Percentiles rank a stretch among this genome's conserved stretches.
Conservation (phyloP, 352 stramenopile genomes). For the Globisporangium parvum region DNA sequence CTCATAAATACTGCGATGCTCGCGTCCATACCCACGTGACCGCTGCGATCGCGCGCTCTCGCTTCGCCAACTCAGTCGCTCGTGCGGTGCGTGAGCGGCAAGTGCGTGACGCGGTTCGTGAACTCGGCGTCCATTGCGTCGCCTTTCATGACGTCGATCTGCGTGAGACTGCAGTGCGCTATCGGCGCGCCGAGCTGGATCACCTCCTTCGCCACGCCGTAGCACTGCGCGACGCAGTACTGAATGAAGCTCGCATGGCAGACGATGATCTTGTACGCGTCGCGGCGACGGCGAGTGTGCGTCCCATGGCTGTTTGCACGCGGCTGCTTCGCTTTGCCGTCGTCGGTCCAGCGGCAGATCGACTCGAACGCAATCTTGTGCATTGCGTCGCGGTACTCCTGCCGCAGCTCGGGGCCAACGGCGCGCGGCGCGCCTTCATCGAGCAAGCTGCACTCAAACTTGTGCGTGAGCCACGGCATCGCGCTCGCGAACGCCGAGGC, state of each 20-base stretch:
- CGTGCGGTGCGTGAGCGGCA: constrained; percentile 67
- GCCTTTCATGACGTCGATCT: constrained; percentile 47
- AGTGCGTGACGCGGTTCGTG: constrained; percentile 59
- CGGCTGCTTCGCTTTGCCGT: constrained; percentile 12
- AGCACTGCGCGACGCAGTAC: constrained; percentile 60
- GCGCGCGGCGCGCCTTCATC: constrained; percentile 62
- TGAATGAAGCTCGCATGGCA: constrained; percentile 79
- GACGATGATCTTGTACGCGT: constrained; percentile 69
- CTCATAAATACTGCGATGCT: background rate
- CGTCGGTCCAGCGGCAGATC: constrained; percentile 52
- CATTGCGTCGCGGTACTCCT: constrained; percentile 70
- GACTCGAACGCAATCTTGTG: constrained; percentile 71
- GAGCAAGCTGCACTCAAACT: constrained; percentile 63
- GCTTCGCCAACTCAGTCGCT: constrained; percentile 38
- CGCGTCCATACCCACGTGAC: no score
- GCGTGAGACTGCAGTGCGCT: constrained; percentile 65
- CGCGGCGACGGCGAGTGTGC: constrained; percentile 4
- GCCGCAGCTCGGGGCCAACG: constrained; percentile 45
- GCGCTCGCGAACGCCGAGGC: constrained; percentile 41
- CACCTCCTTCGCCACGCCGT: constrained; percentile 63
- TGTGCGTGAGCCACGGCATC: constrained; percentile 63
- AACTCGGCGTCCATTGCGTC: constrained; percentile 48
- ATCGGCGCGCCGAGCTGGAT: constrained; percentile 74
- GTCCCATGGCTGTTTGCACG: constrained; percentile 7
- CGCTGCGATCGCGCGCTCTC: no score